Conservation (phyloP, 345 rosid genomes). For the Citrus cavaleriei region DNA sequence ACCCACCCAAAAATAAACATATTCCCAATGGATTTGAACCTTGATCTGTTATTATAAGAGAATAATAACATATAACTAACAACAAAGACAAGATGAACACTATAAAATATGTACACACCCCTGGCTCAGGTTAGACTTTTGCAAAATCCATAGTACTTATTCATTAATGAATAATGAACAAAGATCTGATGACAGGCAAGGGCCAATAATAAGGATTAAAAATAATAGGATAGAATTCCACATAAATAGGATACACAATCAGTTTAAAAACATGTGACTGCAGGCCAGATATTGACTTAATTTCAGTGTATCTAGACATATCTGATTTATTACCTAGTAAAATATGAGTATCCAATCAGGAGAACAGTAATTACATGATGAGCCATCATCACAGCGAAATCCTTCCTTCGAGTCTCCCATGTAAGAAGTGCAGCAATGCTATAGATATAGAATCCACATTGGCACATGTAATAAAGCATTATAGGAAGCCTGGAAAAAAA, state of each 20-base stretch:
- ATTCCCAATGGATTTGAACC: too few relatives aligned
- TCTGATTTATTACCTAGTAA: constrained; percentile 51
- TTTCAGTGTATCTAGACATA: constrained; percentile 1
- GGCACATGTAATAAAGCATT: constrained; percentile 81
- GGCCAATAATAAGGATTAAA: not conserved
- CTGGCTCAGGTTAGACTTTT: not conserved
- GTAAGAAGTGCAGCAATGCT: constrained; percentile 79
- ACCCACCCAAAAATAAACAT: too few relatives aligned
- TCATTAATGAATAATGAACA: not conserved
- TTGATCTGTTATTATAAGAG: not conserved
- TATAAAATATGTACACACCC: not conserved
- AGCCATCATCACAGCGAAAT: constrained; percentile 96
- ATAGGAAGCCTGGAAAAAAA: constrained; percentile 56
- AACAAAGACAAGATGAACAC: not conserved
- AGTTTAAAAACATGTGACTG: not conserved
- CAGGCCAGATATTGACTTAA: not conserved
- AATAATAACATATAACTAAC: not conserved
- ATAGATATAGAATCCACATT: constrained; percentile 83
- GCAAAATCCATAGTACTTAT: not conserved
- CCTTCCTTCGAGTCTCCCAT: constrained; percentile 98
- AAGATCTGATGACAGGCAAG: not conserved
- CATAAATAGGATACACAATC: not conserved
- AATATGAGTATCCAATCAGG: constrained; percentile 74
- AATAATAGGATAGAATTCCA: not conserved
- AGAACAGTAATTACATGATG: constrained; percentile 90